Percentiles rank a stretch among this genome's conserved stretches.
Evolutionary conservation across 192 early-diverging fungal genomes (phyloP).

Genomic region (Coemansia sp.): DNA sequence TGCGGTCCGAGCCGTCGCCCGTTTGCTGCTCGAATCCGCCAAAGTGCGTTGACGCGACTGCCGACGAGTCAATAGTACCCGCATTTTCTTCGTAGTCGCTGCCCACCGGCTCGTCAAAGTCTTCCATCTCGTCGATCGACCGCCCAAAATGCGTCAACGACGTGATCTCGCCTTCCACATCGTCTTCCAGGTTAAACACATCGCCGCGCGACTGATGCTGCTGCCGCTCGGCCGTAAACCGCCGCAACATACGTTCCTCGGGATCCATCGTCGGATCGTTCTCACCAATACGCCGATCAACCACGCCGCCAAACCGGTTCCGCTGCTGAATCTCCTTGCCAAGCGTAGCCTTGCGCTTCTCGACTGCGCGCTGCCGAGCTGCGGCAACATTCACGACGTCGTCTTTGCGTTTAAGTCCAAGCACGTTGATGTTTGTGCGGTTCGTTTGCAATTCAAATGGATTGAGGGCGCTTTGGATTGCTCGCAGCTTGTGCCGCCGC

Average conservation of each 20-base stretch:
- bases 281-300: slow-evolving; percentile 96
- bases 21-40: slow-evolving; percentile 30
- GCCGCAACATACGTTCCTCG: slow-evolving; percentile 95
- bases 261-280: slow-evolving; percentile 79
- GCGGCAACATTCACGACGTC: slow-evolving; percentile 76
- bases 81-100: slow-evolving; percentile 62
- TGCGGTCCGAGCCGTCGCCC: slow-evolving; percentile 29
- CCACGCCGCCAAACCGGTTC: slow-evolving; percentile 69
- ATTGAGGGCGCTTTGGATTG: slow-evolving; percentile 61
- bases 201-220: slow-evolving; percentile 33
- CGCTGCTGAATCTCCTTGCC: slow-evolving; percentile 72
- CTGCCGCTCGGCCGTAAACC: slow-evolving; percentile 87
- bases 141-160: slow-evolving; percentile 94
- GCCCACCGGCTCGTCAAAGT: slow-evolving; percentile 65
- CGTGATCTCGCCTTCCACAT: slow-evolving; percentile 56
- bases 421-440: slow-evolving; percentile 76
- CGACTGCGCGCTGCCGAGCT: slow-evolving; percentile 78
- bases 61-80: slow-evolving; percentile 5
- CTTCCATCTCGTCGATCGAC: slow-evolving; percentile 80
- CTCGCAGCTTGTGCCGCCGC: slow-evolving; percentile 38
- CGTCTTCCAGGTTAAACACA: slow-evolving; percentile 84
- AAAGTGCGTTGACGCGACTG: slow-evolving; percentile 33
- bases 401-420: slow-evolving; percentile 83
- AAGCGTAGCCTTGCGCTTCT: slow-evolving; percentile 86
- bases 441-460: slow-evolving; percentile 90